Base-by-base conservation (phyloP, 768 basidiomycete genomes). In the Pleurotus platypus region DNA sequence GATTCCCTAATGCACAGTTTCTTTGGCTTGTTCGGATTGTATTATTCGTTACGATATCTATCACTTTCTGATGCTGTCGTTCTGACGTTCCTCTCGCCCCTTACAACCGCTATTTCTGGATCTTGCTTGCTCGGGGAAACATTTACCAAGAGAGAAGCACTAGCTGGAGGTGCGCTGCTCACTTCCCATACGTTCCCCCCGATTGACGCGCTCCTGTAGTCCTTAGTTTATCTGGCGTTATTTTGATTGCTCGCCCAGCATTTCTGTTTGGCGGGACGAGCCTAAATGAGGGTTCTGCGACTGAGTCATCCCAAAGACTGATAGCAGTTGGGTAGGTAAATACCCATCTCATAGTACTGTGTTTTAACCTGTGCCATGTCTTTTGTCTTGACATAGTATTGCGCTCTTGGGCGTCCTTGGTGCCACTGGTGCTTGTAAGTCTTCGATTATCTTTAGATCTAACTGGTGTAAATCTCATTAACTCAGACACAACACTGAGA, bases 51-150 rank as follows among this genome's bases (percentile, higher is more conserved):
- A 9, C 78, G 84, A 67, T 90, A 87, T 68, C 78, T 94, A 3
- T 87, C 89, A 0, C 75, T 94, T 0, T 87, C 88, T 1, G 92
- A 94, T 66, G 83, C 89, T 0, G 86, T 84, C 0, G 87, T 89
- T 4, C 72, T 96, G 47, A 84, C 85, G 0, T 94, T 93, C 72
- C 73, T 94, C 3, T 68, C 79, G 0, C 93, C 93, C 0, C 78
- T 86, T 53, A 76, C 76, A 40, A 87, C 85, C 0, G 84, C 82
- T 0, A 66, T 90, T 6, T 72, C 83, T 5, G 91, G 84, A 3
- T 80, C 81, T 12, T 61, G 89, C 1, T 74, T 89, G 15, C 68
- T 90, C 13, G 78, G 80, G 22, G 92, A 94, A 62, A 67, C 64
- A 0, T 79, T 89, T 59, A 76, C 78, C 2, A 69, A 68, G 48